Evolutionary conservation across 768 basidiomycete genomes (phyloP).

Genomic region (Lactarius quietus): DNA sequence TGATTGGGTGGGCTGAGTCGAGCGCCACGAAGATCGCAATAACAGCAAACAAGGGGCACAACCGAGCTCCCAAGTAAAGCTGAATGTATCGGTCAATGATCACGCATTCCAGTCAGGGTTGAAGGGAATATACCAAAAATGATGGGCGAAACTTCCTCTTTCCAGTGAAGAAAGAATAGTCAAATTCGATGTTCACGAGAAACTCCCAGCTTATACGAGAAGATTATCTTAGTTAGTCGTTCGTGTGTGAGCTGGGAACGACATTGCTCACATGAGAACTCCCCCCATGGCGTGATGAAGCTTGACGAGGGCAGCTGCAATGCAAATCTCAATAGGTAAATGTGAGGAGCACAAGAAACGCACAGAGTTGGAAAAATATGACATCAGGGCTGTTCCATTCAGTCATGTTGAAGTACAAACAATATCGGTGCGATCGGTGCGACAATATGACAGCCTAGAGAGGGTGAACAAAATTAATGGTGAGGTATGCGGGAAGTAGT

Average conservation of each 20-base stretch:
- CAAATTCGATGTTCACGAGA: background rate
- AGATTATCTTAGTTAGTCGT: background rate
- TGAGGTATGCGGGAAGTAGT: background rate
- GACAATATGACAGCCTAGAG: background rate
- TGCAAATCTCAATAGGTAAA: background rate
- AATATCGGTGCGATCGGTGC: no score
- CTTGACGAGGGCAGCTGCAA: slow-evolving; percentile 1
- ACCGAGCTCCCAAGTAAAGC: background rate
- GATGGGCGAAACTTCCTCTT: background rate
- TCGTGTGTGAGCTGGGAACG: background rate
- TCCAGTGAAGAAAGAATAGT: background rate
- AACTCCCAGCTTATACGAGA: background rate
- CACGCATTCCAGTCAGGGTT: background rate
- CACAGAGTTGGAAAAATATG: background rate
- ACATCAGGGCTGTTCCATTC: background rate
- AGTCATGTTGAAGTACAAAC: background rate
- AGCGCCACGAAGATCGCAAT: background rate
- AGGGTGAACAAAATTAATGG: background rate
- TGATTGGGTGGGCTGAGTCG: background rate
- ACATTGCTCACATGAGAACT: slow-evolving; percentile 10
- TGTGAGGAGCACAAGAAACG: background rate
- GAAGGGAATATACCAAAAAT: background rate
- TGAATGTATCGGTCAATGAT: background rate
- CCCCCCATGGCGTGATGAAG: slow-evolving; percentile 6
- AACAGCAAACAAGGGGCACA: background rate